Percentiles rank a stretch among this genome's conserved stretches.
These are phyloP conservation scores for Ulmus americana DNA, from an alignment of 331 rosid species.

Conservation along the genomic window DNA sequence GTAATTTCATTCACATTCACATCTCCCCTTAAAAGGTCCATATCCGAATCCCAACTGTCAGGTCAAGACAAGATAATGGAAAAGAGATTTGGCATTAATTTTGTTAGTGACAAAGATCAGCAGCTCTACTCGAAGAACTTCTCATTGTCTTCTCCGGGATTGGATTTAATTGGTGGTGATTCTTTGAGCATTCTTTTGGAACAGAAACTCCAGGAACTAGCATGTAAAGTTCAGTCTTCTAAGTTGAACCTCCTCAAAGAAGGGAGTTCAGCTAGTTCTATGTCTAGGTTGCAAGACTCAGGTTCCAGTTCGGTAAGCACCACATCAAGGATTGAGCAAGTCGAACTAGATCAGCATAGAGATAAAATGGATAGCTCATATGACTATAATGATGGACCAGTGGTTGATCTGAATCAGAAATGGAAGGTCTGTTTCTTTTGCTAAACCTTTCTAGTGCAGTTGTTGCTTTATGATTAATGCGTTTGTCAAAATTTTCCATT, in stretches of 20 bases:
- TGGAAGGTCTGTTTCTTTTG: constrained; percentile 45
- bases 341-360: constrained; percentile 24
- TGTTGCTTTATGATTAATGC: constrained; percentile 16
- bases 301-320: constrained; percentile 24
- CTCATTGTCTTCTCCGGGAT: constrained; percentile 38
- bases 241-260: constrained; percentile 37
- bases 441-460: constrained; percentile 6
- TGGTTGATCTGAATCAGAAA: constrained; percentile 30
- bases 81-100: constrained; percentile 32
- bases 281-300: constrained; percentile 32
- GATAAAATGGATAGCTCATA: constrained; percentile 25
- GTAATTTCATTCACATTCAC: constrained; percentile 83
- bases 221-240: constrained; percentile 52
- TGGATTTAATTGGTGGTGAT: constrained; percentile 47
- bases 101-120: constrained; percentile 32
- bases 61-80: constrained; percentile 30
- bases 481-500: constrained; percentile 11
- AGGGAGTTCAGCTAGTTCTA: constrained; percentile 37
- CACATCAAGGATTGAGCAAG: constrained; percentile 26
- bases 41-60: constrained; percentile 34
- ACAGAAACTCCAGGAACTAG: constrained; percentile 71
- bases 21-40: constrained; percentile 59
- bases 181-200: constrained; percentile 72
- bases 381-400: constrained; percentile 29
- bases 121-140: constrained; percentile 27